These are phyloP conservation scores for Trichoderma asperellum DNA, from an alignment of 2,329 filamentous ascomycete species.

Conservation along the genomic window DNA sequence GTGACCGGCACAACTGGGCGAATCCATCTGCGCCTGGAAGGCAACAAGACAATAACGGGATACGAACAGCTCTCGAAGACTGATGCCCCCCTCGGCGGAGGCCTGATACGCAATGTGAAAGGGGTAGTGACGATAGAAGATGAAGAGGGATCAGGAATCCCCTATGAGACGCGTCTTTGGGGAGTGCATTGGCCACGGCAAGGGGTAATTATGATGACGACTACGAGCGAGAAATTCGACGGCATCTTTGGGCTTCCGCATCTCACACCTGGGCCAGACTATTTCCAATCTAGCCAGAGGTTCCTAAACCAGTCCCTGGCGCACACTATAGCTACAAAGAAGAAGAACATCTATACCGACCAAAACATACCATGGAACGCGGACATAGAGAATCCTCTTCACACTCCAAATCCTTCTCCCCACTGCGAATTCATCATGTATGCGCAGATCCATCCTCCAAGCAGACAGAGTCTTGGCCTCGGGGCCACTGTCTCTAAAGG, in stretches of 20 bases:
- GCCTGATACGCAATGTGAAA: slow-evolving; percentile 68
- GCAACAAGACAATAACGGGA: slow-evolving; percentile 54
- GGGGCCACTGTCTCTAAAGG: slow-evolving; percentile 40
- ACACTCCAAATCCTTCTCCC: slow-evolving; percentile 62
- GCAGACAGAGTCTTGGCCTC: slow-evolving; percentile 44
- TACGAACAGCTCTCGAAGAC: slow-evolving; percentile 48
- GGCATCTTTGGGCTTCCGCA: slow-evolving; percentile 90
- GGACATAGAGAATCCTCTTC: slow-evolving; percentile 63
- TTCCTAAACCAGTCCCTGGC: slow-evolving; percentile 76
- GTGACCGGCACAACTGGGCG: slow-evolving; percentile 73
- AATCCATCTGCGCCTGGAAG: slow-evolving; percentile 67
- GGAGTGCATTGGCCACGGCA: slow-evolving; percentile 85
- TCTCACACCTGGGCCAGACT: slow-evolving; percentile 64
- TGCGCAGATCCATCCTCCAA: slow-evolving; percentile 71
- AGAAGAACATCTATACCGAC: slow-evolving; percentile 57
- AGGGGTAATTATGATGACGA: slow-evolving; percentile 79
- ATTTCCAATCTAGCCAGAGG: slow-evolving; percentile 61
- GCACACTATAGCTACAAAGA: slow-evolving; percentile 67
- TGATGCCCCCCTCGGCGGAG: slow-evolving; percentile 47
- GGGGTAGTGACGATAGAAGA: slow-evolving; percentile 76
- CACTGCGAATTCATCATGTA: slow-evolving; percentile 91
- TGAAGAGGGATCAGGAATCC: slow-evolving; percentile 65
- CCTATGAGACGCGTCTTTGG: slow-evolving; percentile 78
- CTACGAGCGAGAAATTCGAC: slow-evolving; percentile 92
- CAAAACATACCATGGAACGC: slow-evolving; percentile 77